phyloP scores from a whole-genome alignment of 805 yeast genomes.

The Cyberlindnera galapagoensis region DNA sequence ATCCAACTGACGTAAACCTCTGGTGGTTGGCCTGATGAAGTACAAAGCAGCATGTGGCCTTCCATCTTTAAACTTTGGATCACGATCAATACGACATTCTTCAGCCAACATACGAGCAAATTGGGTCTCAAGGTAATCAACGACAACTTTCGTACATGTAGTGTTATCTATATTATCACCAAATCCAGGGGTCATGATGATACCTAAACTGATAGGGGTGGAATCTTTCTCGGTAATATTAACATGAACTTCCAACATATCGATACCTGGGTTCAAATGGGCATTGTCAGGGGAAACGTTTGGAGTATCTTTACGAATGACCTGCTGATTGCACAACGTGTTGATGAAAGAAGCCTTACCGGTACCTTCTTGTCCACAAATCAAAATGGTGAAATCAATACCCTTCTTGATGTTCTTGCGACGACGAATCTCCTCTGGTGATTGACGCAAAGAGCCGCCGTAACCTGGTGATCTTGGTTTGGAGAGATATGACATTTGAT shows the following conservation, averaged over 20 bases:
- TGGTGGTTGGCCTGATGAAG: slow-evolving; percentile 65
- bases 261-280: slow-evolving; percentile 29
- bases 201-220: slow-evolving; percentile 44
- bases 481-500: too few species aligned
- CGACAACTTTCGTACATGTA: slow-evolving; percentile 40
- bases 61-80: slow-evolving; percentile 63
- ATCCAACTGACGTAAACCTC: slow-evolving; percentile 67
- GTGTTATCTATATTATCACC: slow-evolving; percentile 71
- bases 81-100: slow-evolving; percentile 68
- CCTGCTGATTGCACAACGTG: slow-evolving; percentile 51
- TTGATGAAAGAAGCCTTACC: slow-evolving; percentile 73
- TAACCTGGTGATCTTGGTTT: too few species aligned
- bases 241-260: slow-evolving; percentile 44
- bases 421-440: slow-evolving; percentile 41
- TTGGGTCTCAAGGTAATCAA: slow-evolving; percentile 59
- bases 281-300: slow-evolving; percentile 27
- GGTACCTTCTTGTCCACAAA: slow-evolving; percentile 66
- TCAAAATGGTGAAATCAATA: slow-evolving; percentile 58
- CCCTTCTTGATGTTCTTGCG: slow-evolving; percentile 59
- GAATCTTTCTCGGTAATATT: slow-evolving; percentile 54
- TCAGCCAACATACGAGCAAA: slow-evolving; percentile 68
- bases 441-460: slow-evolving; percentile 6
- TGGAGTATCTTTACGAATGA: slow-evolving; percentile 24
- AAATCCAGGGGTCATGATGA: slow-evolving; percentile 70
- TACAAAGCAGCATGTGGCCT: slow-evolving; percentile 76